These are phyloP conservation scores for Camellia oleifera DNA, from an alignment of 179 eudicot species.

Conservation along the genomic window DNA sequence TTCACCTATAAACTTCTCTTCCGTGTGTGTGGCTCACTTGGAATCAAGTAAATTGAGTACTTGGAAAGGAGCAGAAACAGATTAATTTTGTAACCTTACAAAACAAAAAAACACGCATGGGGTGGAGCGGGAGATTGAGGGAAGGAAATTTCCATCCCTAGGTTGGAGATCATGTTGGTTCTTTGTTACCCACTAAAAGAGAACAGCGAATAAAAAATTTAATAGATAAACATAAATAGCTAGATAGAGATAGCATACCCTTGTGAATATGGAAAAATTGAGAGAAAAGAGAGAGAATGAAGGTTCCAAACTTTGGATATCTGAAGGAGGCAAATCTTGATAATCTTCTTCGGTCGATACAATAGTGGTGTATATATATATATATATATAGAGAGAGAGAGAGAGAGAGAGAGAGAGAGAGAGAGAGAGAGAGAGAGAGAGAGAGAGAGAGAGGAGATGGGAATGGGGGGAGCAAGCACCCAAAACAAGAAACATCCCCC, in stretches of 20 bases:
- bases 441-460: neutral
- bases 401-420: neutral
- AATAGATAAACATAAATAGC: neutral
- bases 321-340: neutral
- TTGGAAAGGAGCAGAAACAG: no score
- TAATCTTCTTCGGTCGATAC: neutral
- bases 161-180: no score
- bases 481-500: slow-evolving; percentile 8
- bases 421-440: neutral
- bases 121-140: no score
- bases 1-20: no score
- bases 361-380: neutral
- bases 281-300: neutral
- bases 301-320: neutral
- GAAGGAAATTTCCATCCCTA: no score
- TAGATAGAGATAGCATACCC: neutral
- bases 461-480: neutral
- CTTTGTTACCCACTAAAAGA: neutral
- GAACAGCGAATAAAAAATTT: neutral
- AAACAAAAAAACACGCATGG: no score
- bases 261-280: neutral
- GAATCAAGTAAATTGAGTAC: no score
- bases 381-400: neutral
- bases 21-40: no score
- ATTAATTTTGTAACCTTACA: no score